Evolutionary conservation across 2,329 filamentous ascomycete species (phyloP), one percentile per base, ranked within the genome.

Genomic region (Simplicillium aogashimaense): DNA sequence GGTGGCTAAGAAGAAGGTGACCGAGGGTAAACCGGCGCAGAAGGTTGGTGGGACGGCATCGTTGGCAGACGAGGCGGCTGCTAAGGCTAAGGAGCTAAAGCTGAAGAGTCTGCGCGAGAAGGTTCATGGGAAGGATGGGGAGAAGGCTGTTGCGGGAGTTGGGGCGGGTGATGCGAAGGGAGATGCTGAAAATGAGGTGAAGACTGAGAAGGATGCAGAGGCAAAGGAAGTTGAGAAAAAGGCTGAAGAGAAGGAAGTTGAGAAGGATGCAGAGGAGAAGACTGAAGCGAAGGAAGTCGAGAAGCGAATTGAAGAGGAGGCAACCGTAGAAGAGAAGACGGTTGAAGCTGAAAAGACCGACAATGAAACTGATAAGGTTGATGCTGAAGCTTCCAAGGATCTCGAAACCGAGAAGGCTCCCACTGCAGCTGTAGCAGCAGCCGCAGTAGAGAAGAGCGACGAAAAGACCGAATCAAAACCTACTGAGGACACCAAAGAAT

Each of bases 31-130:
- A n/a, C n/a, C n/a, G n/a, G 47, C 60, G 47, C 44, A 58, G 44
- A 53, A 52, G 39, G 42, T 54, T 9, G 51, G 73, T 11, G 69
- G 74, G 2, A 58, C 74, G 37, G 65, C 66, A 47, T 74, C 69
- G 51, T 66, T 78, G 38, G 77, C 76, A 33, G 72, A 85, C 51
- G 81, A 87, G 55, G 78, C 74, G 37, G 78, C 78, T 1, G 63
- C 71, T 50, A 81, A 75, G 58, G 78, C 78, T 37, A 81, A 81
- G 61, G 67, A 78, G 49, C 62, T 71, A 48, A 69, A 69, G 41
- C 64, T 78, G 45, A 66, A 74, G 46, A 64, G 57, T 50, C 55
- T 78, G 45, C 64, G 71, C 40, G 67, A 73, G 41, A 76, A 76
- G 57, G 72, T 74, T 5, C 57, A 76, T 46, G 70, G 70, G 38